Evolutionary conservation across 163 green algal species (phyloP).

Genomic region (Botryococcus braunii): DNA sequence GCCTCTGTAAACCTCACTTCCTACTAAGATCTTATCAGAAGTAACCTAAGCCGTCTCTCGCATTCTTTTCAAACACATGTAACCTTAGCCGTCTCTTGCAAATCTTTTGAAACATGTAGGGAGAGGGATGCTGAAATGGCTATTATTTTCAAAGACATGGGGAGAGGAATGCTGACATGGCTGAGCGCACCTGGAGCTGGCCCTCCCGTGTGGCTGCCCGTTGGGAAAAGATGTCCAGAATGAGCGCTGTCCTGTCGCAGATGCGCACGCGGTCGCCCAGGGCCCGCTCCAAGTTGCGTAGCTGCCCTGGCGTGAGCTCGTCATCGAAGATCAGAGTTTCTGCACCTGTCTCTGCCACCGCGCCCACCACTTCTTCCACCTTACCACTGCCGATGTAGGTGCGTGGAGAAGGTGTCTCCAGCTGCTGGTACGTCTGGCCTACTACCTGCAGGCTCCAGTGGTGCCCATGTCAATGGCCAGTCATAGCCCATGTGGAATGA

Average conservation of each 20-base stretch:
- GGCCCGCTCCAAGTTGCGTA: constrained; percentile 69
- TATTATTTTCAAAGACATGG: no score
- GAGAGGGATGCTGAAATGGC: no score
- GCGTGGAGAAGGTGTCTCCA: constrained; percentile 61
- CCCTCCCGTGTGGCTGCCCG: constrained; percentile 85
- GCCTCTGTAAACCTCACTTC: background rate
- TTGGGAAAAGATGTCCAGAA: constrained; percentile 96
- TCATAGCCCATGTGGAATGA: constrained; percentile 2
- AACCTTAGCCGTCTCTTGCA: background rate
- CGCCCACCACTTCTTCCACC: constrained; percentile 55
- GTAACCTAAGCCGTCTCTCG: background rate
- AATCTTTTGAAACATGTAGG: background rate
- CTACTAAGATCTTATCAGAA: background rate
- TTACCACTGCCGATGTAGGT: constrained; percentile 94
- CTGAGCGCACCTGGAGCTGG: constrained; percentile 73
- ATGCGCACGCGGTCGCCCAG: constrained; percentile 50
- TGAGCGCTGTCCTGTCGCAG: constrained; percentile 90
- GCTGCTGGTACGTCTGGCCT: constrained; percentile 55
- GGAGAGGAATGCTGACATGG: constrained; percentile 1
- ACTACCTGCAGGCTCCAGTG: constrained; percentile 44
- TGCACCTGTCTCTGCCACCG: constrained; percentile 29
- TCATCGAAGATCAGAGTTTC: constrained; percentile 78
- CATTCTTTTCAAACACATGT: background rate
- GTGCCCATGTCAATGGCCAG: background rate
- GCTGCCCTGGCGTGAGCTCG: constrained; percentile 79